Conservation (phyloP, 768 basidiomycete species). For the Mycena kentingensis region DNA sequence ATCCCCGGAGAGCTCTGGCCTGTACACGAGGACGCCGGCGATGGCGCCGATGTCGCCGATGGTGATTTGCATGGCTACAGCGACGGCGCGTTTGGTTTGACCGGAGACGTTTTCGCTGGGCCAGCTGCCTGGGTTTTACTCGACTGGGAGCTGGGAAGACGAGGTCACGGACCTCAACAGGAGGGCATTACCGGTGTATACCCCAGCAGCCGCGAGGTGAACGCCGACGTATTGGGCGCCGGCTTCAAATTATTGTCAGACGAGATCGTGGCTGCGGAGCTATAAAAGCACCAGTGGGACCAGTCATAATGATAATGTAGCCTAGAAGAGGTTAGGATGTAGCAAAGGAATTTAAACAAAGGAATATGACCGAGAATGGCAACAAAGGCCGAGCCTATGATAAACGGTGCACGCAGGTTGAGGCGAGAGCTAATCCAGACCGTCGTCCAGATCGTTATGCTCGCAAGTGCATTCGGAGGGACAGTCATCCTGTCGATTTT, state of each 20-base stretch:
- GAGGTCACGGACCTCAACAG: conserved; percentile 45
- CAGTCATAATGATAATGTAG: conserved; percentile 57
- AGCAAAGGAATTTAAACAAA: not conserved
- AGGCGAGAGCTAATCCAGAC: conserved; percentile 53
- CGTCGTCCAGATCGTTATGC: conserved; percentile 48
- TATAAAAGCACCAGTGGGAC: conserved; percentile 41
- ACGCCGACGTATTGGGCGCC: conserved; percentile 60
- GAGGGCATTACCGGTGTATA: conserved; percentile 60
- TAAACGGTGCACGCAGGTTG: conserved; percentile 52
- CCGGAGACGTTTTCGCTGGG: conserved; percentile 69
- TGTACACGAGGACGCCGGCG: conserved; percentile 56
- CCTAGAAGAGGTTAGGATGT: conserved; percentile 33
- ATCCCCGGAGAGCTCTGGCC: conserved; percentile 48
- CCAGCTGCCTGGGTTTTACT: conserved; percentile 39
- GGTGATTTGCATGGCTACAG: conserved; percentile 64
- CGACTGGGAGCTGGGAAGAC: not conserved
- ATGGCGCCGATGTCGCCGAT: conserved; percentile 64
- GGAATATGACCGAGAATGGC: conserved; percentile 53
- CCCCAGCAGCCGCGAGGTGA: conserved; percentile 54
- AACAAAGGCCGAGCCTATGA: conserved; percentile 49
- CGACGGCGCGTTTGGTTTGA: conserved; percentile 66
- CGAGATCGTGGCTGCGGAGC: not conserved
- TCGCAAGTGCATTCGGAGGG: conserved; percentile 57
- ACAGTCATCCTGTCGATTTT: conserved; percentile 48
- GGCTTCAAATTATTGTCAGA: conserved; percentile 30